Percentiles rank a stretch among this genome's conserved stretches.
Evolutionary conservation across 441 rosid species (phyloP).

Genomic region (Jatropha multifida): DNA sequence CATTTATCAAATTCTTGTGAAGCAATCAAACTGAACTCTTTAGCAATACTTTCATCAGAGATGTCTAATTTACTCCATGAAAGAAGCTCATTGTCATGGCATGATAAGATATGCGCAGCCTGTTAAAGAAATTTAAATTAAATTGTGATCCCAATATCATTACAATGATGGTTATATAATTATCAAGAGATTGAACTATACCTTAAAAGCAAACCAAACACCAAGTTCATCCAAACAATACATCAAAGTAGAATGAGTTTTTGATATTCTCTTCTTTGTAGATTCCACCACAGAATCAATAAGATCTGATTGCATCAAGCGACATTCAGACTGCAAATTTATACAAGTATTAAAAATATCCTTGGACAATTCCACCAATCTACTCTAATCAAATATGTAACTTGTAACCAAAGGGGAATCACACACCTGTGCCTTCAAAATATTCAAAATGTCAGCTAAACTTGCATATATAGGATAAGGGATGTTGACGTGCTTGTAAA

Average conservation of each 20-base stretch:
- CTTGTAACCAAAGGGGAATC: neutral
- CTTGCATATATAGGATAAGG: slow-evolving; percentile 28
- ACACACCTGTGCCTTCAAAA: slow-evolving; percentile 50
- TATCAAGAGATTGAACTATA: slow-evolving; percentile 24
- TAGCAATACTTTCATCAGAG: slow-evolving; percentile 39
- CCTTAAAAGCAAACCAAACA: slow-evolving; percentile 80
- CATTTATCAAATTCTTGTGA: slow-evolving; percentile 36
- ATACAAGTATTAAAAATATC: slow-evolving; percentile 20
- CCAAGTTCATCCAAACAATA: slow-evolving; percentile 79
- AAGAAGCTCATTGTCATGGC: slow-evolving; percentile 42
- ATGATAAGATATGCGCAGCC: slow-evolving; percentile 72
- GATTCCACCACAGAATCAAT: slow-evolving; percentile 33
- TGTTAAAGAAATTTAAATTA: slow-evolving; percentile 31
- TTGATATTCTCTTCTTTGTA: slow-evolving; percentile 41
- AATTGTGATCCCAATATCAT: neutral
- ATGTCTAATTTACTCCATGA: slow-evolving; percentile 44
- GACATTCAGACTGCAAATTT: slow-evolving; percentile 51
- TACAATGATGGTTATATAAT: neutral
- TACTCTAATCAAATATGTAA: neutral
- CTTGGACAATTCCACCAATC: slow-evolving; percentile 4
- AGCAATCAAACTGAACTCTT: slow-evolving; percentile 53
- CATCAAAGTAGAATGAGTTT: slow-evolving; percentile 43
- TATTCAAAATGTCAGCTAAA: slow-evolving; percentile 34
- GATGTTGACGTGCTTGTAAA: slow-evolving; percentile 41
- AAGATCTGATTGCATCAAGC: slow-evolving; percentile 45